These are phyloP conservation scores for Echites panduratus DNA, from an alignment of 257 asterid genomes.

Conservation along the genomic window DNA sequence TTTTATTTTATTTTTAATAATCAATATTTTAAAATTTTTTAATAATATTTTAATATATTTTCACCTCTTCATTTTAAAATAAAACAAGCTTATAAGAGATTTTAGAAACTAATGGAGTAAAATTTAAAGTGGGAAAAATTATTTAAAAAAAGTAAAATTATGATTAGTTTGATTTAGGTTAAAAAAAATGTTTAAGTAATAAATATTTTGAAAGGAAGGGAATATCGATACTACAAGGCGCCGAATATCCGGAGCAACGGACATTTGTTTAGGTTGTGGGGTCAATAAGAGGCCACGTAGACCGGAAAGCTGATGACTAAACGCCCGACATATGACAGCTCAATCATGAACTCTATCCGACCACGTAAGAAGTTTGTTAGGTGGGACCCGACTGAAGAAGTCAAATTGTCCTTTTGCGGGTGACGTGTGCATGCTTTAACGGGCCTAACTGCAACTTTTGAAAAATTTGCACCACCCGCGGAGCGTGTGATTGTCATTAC, in stretches of 20 bases:
- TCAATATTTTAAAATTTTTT: too few relatives aligned
- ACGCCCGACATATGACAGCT: slow-evolving; percentile 35
- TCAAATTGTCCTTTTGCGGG: slow-evolving; percentile 38
- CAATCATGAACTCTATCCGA: slow-evolving; percentile 14
- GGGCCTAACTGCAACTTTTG: slow-evolving; percentile 53
- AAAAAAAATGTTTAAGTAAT: too few relatives aligned
- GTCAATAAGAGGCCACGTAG: slow-evolving; percentile 25
- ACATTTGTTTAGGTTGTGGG: slow-evolving; percentile 7
- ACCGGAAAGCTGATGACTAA: slow-evolving; percentile 22
- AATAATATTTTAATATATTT: too few relatives aligned
- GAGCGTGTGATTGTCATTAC: background rate
- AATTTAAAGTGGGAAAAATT: too few relatives aligned
- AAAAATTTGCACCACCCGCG: background rate
- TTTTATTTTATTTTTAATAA: too few relatives aligned
- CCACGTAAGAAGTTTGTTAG: slow-evolving; percentile 39
- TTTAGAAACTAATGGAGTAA: too few relatives aligned
- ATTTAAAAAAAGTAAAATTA: too few relatives aligned
- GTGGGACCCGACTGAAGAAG: slow-evolving; percentile 18
- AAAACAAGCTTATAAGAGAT: too few relatives aligned
- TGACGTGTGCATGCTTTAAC: slow-evolving; percentile 34
- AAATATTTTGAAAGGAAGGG: too few relatives aligned
- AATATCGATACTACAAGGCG: slow-evolving; percentile 20
- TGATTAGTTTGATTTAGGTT: too few relatives aligned
- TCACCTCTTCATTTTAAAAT: too few relatives aligned
- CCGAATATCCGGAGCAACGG: slow-evolving; percentile 13